phyloP scores from a whole-genome alignment of 1,284 basidiomycete species.

The Tremellales sp. region DNA sequence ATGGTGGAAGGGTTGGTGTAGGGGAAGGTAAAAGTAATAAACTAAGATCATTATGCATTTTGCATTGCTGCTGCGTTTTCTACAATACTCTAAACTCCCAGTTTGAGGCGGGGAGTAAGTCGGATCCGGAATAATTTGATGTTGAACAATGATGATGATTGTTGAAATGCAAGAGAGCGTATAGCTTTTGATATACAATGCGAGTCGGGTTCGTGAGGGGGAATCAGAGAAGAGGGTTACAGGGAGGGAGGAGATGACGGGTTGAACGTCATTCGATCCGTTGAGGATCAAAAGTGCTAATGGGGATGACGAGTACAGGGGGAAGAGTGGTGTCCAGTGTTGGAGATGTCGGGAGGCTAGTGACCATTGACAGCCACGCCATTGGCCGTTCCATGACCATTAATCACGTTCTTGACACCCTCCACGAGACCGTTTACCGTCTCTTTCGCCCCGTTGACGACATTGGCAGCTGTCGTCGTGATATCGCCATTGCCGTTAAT shows the following conservation, averaged over 20 bases:
- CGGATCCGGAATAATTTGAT: too few relatives aligned
- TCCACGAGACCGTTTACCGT: slow-evolving; percentile 12
- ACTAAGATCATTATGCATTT: too few relatives aligned
- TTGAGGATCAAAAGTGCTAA: slow-evolving; percentile 17
- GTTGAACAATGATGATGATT: too few relatives aligned
- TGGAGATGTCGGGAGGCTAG: slow-evolving; percentile 1
- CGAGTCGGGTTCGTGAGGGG: too few relatives aligned
- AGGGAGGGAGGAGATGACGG: slow-evolving; percentile 2
- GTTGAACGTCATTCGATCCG: slow-evolving; percentile 17
- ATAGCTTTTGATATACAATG: too few relatives aligned
- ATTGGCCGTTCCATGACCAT: slow-evolving; percentile 2
- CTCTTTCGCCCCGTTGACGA: slow-evolving; percentile 11
- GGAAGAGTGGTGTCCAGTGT: neutral
- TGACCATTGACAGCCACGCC: slow-evolving; percentile 10
- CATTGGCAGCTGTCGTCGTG: slow-evolving; percentile 6
- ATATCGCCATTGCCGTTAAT: neutral
- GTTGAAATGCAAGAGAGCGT: too few relatives aligned
- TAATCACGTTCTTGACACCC: slow-evolving; percentile 22
- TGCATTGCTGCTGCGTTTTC: too few relatives aligned
- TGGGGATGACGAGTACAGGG: neutral
- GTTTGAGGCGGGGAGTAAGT: too few relatives aligned
- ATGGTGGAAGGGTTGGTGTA: neutral
- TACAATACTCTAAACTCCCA: too few relatives aligned
- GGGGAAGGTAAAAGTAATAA: too few relatives aligned
- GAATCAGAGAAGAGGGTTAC: neutral